phyloP scores from a whole-genome alignment of 495 filamentous ascomycete genomes.

The Penicillium dipodomyicola region DNA sequence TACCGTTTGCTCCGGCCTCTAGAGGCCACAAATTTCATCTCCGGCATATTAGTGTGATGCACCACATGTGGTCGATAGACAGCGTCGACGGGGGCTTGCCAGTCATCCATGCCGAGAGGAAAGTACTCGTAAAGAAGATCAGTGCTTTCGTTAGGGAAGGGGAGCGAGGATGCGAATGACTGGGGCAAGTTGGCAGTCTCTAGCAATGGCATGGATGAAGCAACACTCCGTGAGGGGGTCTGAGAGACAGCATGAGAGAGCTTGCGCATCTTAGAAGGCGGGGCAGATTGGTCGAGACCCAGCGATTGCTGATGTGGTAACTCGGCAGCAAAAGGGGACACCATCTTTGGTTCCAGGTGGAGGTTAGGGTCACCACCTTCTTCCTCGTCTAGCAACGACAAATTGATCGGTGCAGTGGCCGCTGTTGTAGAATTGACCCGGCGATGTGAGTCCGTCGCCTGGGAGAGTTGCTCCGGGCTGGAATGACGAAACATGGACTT shows the following conservation, averaged over 20 bases:
- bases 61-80: slow-evolving; percentile 92
- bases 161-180: slow-evolving; percentile 41
- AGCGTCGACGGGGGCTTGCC: slow-evolving; percentile 88
- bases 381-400: slow-evolving; percentile 77
- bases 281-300: slow-evolving; percentile 30
- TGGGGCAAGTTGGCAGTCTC: slow-evolving; percentile 41
- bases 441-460: slow-evolving; percentile 35
- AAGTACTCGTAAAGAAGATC: slow-evolving; percentile 92
- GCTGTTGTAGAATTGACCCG: slow-evolving; percentile 20
- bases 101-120: slow-evolving; percentile 82
- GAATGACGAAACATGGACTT: slow-evolving; percentile 53
- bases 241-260: slow-evolving; percentile 37
- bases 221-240: slow-evolving; percentile 30
- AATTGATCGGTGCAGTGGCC: slow-evolving; percentile 59
- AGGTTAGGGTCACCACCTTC: slow-evolving; percentile 26
- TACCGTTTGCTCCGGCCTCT: slow-evolving; percentile 76
- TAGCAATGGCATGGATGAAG: slow-evolving; percentile 37
- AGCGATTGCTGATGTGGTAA: slow-evolving; percentile 24
- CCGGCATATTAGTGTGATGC: slow-evolving; percentile 79
- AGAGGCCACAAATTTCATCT: slow-evolving; percentile 68
- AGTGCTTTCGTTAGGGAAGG: slow-evolving; percentile 66
- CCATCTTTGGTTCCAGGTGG: slow-evolving; percentile 26
- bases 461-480: slow-evolving; percentile 50
- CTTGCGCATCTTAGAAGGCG: slow-evolving; percentile 47
- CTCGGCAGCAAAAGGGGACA: slow-evolving; percentile 30